A percentile compares a stretch with the other conserved stretches of the same genome.
Evolutionary conservation across 2,329 filamentous ascomycete genomes (phyloP).

Genomic region (Didymella arachidicola): DNA sequence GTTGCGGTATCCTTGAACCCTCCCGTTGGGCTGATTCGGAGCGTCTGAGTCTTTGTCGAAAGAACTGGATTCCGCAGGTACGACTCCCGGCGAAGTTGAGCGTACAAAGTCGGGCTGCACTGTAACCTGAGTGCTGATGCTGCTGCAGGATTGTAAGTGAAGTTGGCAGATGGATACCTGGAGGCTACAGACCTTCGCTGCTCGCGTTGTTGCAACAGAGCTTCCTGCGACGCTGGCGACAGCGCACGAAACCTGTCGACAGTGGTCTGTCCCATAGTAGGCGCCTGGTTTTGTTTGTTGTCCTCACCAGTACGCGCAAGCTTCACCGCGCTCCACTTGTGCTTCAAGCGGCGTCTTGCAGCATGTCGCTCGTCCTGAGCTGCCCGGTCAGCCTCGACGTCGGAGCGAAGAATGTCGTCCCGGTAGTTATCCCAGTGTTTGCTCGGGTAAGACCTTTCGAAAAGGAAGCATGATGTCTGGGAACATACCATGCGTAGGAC

Average conservation of each 20-base stretch:
- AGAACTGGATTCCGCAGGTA: not conserved
- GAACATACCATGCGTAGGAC: not conserved
- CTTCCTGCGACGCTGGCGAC: not conserved
- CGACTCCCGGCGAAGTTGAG: not conserved
- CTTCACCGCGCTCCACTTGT: constrained; percentile 8
- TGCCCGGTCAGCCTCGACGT: not conserved
- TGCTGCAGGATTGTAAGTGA: not conserved
- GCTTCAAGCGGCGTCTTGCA: not conserved
- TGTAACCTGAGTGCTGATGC: not conserved
- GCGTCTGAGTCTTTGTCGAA: not conserved
- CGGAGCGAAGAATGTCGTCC: not conserved
- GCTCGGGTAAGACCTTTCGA: not conserved
- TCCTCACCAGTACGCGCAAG: not conserved
- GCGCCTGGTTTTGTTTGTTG: not conserved
- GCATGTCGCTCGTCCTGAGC: not conserved
- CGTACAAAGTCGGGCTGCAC: not conserved
- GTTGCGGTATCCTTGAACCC: too few species aligned
- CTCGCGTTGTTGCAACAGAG: not conserved
- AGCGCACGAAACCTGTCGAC: not conserved
- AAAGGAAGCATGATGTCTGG: not conserved
- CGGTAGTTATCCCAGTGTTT: not conserved
- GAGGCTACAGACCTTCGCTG: not conserved
- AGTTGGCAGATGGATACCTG: too few species aligned
- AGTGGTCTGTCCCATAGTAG: not conserved
- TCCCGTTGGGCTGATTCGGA: not conserved